Evolutionary conservation across 768 basidiomycete genomes (phyloP).

Genomic region (Boletus rufocinnamomeus): DNA sequence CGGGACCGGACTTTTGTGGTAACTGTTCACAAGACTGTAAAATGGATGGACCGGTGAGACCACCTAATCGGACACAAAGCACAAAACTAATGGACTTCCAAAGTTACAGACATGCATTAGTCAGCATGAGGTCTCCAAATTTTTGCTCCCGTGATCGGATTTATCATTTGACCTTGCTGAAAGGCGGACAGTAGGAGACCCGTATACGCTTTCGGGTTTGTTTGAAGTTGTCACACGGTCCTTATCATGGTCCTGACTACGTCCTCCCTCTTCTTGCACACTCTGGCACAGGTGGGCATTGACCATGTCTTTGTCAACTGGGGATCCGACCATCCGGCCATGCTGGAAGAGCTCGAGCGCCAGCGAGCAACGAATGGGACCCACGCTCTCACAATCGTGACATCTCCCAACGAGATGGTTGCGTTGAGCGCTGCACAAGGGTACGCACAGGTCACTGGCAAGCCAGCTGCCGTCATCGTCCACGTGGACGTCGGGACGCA

Average conservation of each 20-base stretch:
- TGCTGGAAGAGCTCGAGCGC: slow-evolving; percentile 67
- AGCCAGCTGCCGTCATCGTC: slow-evolving; percentile 70
- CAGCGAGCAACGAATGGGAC: slow-evolving; percentile 43
- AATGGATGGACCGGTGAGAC: neutral
- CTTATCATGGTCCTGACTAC: slow-evolving; percentile 49
- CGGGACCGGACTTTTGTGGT: too few species aligned
- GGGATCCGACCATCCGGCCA: slow-evolving; percentile 74
- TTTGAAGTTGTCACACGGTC: neutral
- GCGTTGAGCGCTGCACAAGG: slow-evolving; percentile 73
- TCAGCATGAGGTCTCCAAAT: neutral
- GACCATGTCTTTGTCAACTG: slow-evolving; percentile 75
- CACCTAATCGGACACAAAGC: neutral
- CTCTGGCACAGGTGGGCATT: slow-evolving; percentile 57
- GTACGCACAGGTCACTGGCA: slow-evolving; percentile 64
- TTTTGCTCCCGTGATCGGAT: neutral
- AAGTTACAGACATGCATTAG: neutral
- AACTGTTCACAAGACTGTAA: neutral
- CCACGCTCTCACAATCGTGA: slow-evolving; percentile 55
- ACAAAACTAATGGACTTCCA: too few species aligned
- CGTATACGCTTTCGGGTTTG: neutral
- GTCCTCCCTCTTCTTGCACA: slow-evolving; percentile 60
- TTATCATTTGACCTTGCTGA: neutral
- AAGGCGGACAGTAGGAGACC: neutral
- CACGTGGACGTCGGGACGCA: slow-evolving; percentile 76
- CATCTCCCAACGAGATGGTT: slow-evolving; percentile 77